phyloP scores from a whole-genome alignment of 192 early-diverging fungal genomes.

The Haplosporangium gracile region DNA sequence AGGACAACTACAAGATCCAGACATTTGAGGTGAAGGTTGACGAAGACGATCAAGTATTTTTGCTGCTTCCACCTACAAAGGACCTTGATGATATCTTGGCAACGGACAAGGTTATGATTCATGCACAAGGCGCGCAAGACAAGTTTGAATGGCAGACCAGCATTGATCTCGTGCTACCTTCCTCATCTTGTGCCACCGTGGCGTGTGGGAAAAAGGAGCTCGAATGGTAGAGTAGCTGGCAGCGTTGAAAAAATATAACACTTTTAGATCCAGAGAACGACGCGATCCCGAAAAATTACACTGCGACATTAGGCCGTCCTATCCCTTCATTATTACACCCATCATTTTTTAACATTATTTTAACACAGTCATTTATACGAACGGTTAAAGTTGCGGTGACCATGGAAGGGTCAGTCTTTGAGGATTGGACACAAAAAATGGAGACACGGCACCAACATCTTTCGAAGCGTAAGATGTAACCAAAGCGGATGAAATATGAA shows the following conservation, averaged over 20 bases:
- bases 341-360: too few relatives aligned
- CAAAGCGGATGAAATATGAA: too few relatives aligned
- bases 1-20: slow-evolving; percentile 54
- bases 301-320: too few relatives aligned
- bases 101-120: slow-evolving; percentile 64
- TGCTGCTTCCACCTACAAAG: slow-evolving; percentile 59
- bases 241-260: not conserved
- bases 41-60: slow-evolving; percentile 57
- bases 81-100: slow-evolving; percentile 67
- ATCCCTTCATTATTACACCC: too few relatives aligned
- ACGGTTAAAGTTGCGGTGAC: too few relatives aligned
- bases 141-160: slow-evolving; percentile 20
- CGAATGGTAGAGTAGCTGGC: slow-evolving; percentile 23
- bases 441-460: too few relatives aligned
- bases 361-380: too few relatives aligned
- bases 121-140: slow-evolving; percentile 16
- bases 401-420: too few relatives aligned
- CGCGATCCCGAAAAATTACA: too few relatives aligned
- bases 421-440: too few relatives aligned
- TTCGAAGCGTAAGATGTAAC: too few relatives aligned
- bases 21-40: slow-evolving; percentile 72
- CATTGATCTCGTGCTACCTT: slow-evolving; percentile 22
- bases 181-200: slow-evolving; percentile 13
- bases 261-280: too few relatives aligned
- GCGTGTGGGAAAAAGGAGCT: slow-evolving; percentile 32